Evolutionary conservation across 176 grass and related monocot species (phyloP), one percentile per base, ranked within the genome.

Genomic region (Otatea glauca): DNA sequence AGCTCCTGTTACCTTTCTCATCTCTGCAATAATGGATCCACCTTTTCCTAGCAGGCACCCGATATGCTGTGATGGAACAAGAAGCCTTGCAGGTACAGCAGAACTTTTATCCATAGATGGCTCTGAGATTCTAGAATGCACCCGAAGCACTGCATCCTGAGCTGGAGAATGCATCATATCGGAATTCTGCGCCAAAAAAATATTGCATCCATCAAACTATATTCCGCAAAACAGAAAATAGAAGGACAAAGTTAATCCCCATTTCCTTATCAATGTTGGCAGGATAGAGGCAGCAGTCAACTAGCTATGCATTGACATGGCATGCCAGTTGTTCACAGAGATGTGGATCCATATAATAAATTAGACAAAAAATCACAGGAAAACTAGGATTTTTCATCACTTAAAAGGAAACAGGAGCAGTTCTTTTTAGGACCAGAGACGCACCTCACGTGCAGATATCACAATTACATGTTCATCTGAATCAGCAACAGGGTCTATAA

Each of bases 11-110:
- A 88, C 23, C 48, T 85, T 90, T 83, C 93, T 92, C 86, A 95
- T 95, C 85, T 95, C 93, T 84, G 90, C 72, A 68, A 95, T 90
- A 81, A 95, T 90, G 16, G 82, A 81, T 35, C 93, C 93, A 86
- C 93, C 90, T 91, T 92, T 92, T 64, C 93, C 93, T 76, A 92
- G 86, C 18, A 95, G 76, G 54, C 88, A 90, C 84, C 90, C 90
- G 12, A 95, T 95, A 84, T 95, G 88, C 37, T 92, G 93, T 35
- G 88, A 60, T 74, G 93, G 90, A 82, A 95, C 90, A 80, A 95
- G 91, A 83, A 95, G 90, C 83, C 93, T 92, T 77, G 93, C 93
- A 77, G 88, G 73, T 77, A 79, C 70, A 78, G 84, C 38, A 74
- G 85, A 86, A 84, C 55, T 87, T 92, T 84, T 92, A 88, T 92